phyloP scores from a whole-genome alignment of 2,329 filamentous ascomycete species.

The Periconia digitata region DNA sequence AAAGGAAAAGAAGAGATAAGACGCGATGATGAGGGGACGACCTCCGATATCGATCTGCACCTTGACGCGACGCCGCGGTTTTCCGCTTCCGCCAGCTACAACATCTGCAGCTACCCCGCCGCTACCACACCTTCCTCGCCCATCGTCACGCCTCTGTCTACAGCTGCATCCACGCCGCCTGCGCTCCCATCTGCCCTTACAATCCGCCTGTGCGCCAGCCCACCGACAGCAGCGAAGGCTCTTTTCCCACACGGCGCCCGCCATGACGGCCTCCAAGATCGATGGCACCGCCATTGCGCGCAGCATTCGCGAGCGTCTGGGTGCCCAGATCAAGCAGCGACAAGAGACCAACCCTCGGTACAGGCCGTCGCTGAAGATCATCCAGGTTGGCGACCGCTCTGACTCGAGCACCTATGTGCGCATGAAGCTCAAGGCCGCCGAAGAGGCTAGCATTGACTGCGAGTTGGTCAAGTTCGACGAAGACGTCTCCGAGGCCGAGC shows the following conservation, averaged over 20 bases:
- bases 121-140: conserved; percentile 3
- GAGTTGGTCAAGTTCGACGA: conserved; percentile 83
- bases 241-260: conserved; percentile 57
- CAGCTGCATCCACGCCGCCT: background rate
- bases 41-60: conserved; percentile 32
- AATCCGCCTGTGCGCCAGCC: background rate
- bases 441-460: conserved; percentile 91
- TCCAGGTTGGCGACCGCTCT: conserved; percentile 92
- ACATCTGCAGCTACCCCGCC: conserved; percentile 20
- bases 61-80: conserved; percentile 23
- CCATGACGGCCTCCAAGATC: conserved; percentile 87
- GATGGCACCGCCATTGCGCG: conserved; percentile 96
- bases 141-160: conserved; percentile 9
- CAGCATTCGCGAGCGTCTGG: conserved; percentile 80
- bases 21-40: conserved; percentile 27
- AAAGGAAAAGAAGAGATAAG: conserved; percentile 1
- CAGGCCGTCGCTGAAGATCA: conserved; percentile 87
- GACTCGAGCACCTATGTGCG: conserved; percentile 98
- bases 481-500: conserved; percentile 77
- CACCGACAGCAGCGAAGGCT: conserved; percentile 6
- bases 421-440: conserved; percentile 98
- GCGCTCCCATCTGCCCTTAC: background rate
- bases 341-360: conserved; percentile 85
- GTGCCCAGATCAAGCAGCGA: conserved; percentile 75
- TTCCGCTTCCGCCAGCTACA: conserved; percentile 37